A percentile compares a stretch with the other conserved stretches of the same genome.
These are phyloP conservation scores for Colletotrichum eremochloae DNA, from an alignment of 2,329 filamentous ascomycete genomes.

Conservation along the genomic window DNA sequence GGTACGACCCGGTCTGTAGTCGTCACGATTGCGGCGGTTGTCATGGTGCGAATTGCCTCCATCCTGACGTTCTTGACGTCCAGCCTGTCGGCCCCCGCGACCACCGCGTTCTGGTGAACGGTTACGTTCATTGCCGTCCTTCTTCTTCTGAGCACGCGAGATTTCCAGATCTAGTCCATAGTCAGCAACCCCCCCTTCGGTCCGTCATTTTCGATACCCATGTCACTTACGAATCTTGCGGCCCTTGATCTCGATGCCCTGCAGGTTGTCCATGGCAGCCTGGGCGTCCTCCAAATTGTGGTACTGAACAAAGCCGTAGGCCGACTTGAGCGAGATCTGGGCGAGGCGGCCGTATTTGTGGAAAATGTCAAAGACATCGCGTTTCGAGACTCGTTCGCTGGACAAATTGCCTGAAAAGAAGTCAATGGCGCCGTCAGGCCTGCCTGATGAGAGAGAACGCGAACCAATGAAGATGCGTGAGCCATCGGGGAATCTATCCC, in stretches of 20 bases:
- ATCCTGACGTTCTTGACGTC: conserved; percentile 62
- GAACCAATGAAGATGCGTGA: conserved; percentile 86
- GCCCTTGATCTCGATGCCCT: conserved; percentile 86
- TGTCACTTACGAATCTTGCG: conserved; percentile 86
- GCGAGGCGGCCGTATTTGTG: conserved; percentile 87
- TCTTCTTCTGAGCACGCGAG: conserved; percentile 88
- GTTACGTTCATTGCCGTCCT: conserved; percentile 67
- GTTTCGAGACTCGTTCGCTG: conserved; percentile 92
- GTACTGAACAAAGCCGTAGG: conserved; percentile 97
- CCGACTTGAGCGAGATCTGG: conserved; percentile 96
- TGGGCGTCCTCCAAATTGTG: conserved; percentile 81
- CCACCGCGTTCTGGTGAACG: conserved; percentile 72
- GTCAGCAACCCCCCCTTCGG: not conserved
- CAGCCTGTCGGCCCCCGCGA: conserved; percentile 57
- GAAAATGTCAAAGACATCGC: conserved; percentile 93
- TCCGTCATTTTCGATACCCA: conserved; percentile 8
- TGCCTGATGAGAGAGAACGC: conserved; percentile 50
- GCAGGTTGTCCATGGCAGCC: conserved; percentile 80
- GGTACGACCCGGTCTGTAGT: conserved; percentile 73
- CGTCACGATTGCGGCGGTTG: conserved; percentile 67
- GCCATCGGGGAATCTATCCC: conserved; percentile 83
- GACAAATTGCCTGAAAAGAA: conserved; percentile 82
- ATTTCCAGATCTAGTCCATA: conserved; percentile 80
- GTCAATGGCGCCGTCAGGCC: conserved; percentile 39
- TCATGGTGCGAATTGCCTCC: conserved; percentile 58